Evolutionary conservation across 2,329 filamentous ascomycete species (phyloP), one percentile per base, ranked within the genome.

Genomic region (Amylocarpus encephaloides): DNA sequence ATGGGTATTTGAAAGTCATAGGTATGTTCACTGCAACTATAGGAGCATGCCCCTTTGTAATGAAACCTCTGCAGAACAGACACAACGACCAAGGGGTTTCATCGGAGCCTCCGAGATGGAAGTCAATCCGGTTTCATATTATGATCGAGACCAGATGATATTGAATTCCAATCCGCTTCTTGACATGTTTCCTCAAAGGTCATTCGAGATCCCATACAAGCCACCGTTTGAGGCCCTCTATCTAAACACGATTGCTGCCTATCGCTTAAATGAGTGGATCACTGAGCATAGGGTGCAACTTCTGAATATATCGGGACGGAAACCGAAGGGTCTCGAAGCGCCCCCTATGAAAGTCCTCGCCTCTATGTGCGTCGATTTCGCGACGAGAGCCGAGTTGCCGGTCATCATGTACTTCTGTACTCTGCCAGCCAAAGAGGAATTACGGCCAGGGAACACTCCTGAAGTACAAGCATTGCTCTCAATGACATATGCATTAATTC

Each of bases 351-450:
- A 15, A 33, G 34, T 49, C 12, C 38, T 52, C 12, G 45, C 50
- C 13, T 35, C 50, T 15, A 52, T 33, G 33, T 52, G 45, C 22
- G 26, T 40, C 16, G 32, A 52, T 5, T 49, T 45, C 30, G 46
- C 46, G n/a, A 35, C 18, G 6, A 13, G 9, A 16, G 15, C 40
- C 7, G 22, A 49, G 1, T 22, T 49, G n/a, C 50, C 46, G 6
- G 50, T 36, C 15, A 46, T 49, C 11, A 49, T 46, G 3, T 52
- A 52, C 34, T 52, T 52, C 46, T 49, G 46, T 15, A n/a, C 30
- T 18, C 35, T 49, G n/a, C 33, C 11, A 40, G 12, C 6, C 49
- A 16, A 33, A 11, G 32, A 49, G 15, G 40, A 45, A 4, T 7
- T 41, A 15, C 33, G 26, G 15, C 33, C 11, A 39, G 30, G 16